Conservation (phyloP, 2,329 filamentous ascomycete genomes). For the Drechslera avenae region DNA sequence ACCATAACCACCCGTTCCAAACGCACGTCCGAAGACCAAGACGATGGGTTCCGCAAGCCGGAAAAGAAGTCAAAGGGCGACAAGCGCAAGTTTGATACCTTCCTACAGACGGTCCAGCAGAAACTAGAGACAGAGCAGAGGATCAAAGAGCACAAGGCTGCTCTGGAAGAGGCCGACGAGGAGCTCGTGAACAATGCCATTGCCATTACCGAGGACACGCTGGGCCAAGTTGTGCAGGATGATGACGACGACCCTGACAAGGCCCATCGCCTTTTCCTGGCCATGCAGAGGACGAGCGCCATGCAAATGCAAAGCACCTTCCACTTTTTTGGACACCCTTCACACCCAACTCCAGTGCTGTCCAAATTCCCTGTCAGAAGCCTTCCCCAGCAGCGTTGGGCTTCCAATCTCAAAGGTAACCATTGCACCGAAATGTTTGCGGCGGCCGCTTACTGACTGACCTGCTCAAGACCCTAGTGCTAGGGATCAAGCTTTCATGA, state of each 20-base stretch:
- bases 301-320: slow-evolving; percentile 59
- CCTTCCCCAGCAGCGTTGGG: slow-evolving; percentile 44
- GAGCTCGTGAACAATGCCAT: slow-evolving; percentile 10
- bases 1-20: slow-evolving; percentile 15
- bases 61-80: slow-evolving; percentile 18
- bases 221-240: slow-evolving; percentile 58
- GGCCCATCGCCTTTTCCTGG: slow-evolving; percentile 58
- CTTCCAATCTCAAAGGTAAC: slow-evolving; percentile 39
- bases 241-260: slow-evolving; percentile 76
- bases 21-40: slow-evolving; percentile 13
- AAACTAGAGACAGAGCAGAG: slow-evolving; percentile 31
- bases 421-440: background rate
- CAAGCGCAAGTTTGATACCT: slow-evolving; percentile 27
- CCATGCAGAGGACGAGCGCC: slow-evolving; percentile 66
- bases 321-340: slow-evolving; percentile 56
- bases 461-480: slow-evolving; percentile 19
- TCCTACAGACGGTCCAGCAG: slow-evolving; percentile 33
- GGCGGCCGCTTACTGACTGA: slow-evolving; percentile 19
- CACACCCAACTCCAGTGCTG: slow-evolving; percentile 1
- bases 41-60: slow-evolving; percentile 31
- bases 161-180: slow-evolving; percentile 30
- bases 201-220: slow-evolving; percentile 30
- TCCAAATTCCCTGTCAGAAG: slow-evolving; percentile 15
- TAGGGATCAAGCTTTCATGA: slow-evolving; percentile 50
- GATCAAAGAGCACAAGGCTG: slow-evolving; percentile 34